These are phyloP conservation scores for Blepharisma japonicum DNA, from an alignment of 73 alveolate genomes.

Conservation along the genomic window DNA sequence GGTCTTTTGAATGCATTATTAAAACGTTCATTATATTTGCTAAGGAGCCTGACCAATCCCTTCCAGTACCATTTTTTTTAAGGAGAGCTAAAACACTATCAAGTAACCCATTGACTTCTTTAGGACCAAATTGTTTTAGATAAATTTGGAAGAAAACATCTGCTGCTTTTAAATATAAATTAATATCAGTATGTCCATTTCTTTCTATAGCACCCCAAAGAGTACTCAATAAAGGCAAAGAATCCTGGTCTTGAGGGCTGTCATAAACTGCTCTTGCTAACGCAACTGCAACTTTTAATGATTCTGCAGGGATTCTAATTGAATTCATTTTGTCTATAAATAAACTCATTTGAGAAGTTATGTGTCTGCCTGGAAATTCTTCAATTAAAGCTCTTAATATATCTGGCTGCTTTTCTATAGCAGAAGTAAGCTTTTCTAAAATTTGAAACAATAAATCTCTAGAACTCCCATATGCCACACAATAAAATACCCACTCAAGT, in stretches of 20 bases:
- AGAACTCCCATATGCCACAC: constrained; percentile 53
- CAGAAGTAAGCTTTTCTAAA: constrained; percentile 44
- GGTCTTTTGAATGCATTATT: constrained; percentile 55
- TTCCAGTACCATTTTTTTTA: not conserved
- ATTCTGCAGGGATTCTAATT: constrained; percentile 4
- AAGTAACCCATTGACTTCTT: constrained; percentile 52
- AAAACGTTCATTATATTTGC: constrained; percentile 20
- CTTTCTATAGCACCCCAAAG: constrained; percentile 52
- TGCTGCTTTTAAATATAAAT: constrained; percentile 46
- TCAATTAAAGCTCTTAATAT: constrained; percentile 46
- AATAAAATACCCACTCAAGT: constrained; percentile 67
- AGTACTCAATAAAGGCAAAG: constrained; percentile 41
- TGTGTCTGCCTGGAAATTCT: constrained; percentile 58
- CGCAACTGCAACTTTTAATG: not conserved
- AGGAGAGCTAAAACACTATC: constrained; percentile 46
- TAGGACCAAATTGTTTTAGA: constrained; percentile 51
- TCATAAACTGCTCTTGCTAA: constrained; percentile 45
- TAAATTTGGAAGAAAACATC: constrained; percentile 56
- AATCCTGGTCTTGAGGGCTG: constrained; percentile 45
- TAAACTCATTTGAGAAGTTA: constrained; percentile 43
- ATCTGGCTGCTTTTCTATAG: constrained; percentile 49
- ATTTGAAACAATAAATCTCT: constrained; percentile 39
- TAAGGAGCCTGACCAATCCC: not conserved
- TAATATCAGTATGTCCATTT: constrained; percentile 41
- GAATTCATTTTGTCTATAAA: constrained; percentile 36